Percentiles rank a stretch among this genome's conserved stretches.
Evolutionary conservation across 495 filamentous ascomycete genomes (phyloP).

Genomic region (Rusavskia elegans): DNA sequence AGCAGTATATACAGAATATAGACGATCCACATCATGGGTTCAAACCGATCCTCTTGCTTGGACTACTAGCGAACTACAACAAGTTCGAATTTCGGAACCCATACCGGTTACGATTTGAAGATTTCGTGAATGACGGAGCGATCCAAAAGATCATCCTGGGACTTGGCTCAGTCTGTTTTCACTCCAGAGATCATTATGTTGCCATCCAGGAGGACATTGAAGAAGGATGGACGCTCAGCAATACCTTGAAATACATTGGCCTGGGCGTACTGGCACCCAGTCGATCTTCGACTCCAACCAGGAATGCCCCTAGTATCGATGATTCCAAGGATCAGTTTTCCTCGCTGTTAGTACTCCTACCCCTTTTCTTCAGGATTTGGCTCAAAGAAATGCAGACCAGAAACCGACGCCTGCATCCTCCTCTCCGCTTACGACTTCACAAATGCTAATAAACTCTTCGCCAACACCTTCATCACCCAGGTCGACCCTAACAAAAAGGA

Average conservation of each 20-base stretch:
- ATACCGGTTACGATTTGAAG: slow-evolving; percentile 85
- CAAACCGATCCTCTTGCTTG: slow-evolving; percentile 68
- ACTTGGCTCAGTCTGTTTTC: slow-evolving; percentile 52
- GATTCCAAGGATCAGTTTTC: slow-evolving; percentile 66
- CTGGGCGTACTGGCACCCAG: slow-evolving; percentile 59
- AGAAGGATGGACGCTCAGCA: slow-evolving; percentile 73
- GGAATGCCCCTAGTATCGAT: slow-evolving; percentile 35
- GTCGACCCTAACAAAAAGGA: slow-evolving; percentile 46
- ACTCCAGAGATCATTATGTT: slow-evolving; percentile 57
- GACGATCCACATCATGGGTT: slow-evolving; percentile 44
- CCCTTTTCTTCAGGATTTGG: background rate
- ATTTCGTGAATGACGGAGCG: slow-evolving; percentile 84
- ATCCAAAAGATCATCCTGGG: slow-evolving; percentile 70
- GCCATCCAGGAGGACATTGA: slow-evolving; percentile 85
- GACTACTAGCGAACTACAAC: slow-evolving; percentile 94
- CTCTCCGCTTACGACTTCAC: slow-evolving; percentile 86
- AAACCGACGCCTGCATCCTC: slow-evolving; percentile 59
- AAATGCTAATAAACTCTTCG: slow-evolving; percentile 90
- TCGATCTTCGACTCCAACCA: slow-evolving; percentile 35
- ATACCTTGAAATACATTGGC: slow-evolving; percentile 71
- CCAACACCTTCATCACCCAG: slow-evolving; percentile 59
- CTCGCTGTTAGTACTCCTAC: slow-evolving; percentile 33
- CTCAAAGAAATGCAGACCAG: slow-evolving; percentile 28
- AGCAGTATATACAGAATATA: slow-evolving; percentile 71
- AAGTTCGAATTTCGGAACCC: slow-evolving; percentile 99